Percentiles rank a stretch among this genome's conserved stretches.
phyloP scores from a whole-genome alignment of 345 rosid genomes.

The Melaleuca quinquenervia region DNA sequence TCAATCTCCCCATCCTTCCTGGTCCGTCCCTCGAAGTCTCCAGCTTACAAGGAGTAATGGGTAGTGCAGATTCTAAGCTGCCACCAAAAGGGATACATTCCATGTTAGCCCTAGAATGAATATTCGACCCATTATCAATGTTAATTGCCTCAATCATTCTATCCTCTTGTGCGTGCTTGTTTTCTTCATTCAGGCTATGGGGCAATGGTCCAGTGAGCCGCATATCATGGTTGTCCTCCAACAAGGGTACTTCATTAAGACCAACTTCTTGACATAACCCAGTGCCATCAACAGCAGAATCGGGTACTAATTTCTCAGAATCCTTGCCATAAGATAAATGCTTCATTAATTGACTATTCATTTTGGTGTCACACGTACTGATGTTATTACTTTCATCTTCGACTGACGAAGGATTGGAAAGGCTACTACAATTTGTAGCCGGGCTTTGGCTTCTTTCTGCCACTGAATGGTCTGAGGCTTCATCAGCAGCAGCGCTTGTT shows the following conservation, averaged over 20 bases:
- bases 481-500: constrained; percentile 24
- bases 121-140: constrained; percentile 24
- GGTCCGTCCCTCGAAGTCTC: constrained; percentile 42
- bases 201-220: constrained; percentile 15
- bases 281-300: constrained; percentile 15
- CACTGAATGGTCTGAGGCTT: constrained; percentile 23
- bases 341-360: constrained; percentile 33
- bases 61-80: constrained; percentile 42
- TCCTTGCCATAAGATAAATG: constrained; percentile 24
- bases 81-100: constrained; percentile 32
- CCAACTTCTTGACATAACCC: constrained; percentile 10
- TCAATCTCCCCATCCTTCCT: constrained; percentile 35
- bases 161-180: constrained; percentile 14
- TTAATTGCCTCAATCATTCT: constrained; percentile 27
- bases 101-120: constrained; percentile 23
- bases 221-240: constrained; percentile 11
- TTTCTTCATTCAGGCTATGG: constrained; percentile 18
- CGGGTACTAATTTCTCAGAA: constrained; percentile 19
- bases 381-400: constrained; percentile 76
- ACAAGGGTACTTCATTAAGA: constrained; percentile 10
- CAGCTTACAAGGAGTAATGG: constrained; percentile 71
- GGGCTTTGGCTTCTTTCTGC: constrained; percentile 91
- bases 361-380: constrained; percentile 24
- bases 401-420: constrained; percentile 74
- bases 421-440: constrained; percentile 79